Percentiles rank a stretch among this genome's conserved stretches.
These are phyloP conservation scores for Zopfochytrium polystomum DNA, from an alignment of 371 early-diverging fungal species.

Conservation along the genomic window DNA sequence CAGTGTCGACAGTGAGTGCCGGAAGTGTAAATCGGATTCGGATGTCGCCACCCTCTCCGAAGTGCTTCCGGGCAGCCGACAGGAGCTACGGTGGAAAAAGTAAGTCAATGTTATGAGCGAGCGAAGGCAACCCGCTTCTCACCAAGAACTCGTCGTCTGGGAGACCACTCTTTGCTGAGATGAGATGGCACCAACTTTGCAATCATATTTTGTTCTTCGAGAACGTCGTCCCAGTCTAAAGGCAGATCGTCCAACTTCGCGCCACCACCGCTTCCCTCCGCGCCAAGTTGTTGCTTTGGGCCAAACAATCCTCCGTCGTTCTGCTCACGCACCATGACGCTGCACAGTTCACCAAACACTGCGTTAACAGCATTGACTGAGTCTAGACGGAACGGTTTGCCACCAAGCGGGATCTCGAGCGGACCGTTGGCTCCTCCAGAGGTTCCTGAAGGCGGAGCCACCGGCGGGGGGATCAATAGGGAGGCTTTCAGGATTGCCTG, in stretches of 20 bases:
- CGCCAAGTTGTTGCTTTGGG: conserved; percentile 59
- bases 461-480: too few species aligned
- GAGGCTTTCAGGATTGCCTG: conserved; percentile 32
- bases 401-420: too few species aligned
- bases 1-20: too few species aligned
- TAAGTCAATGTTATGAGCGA: background rate
- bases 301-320: conserved; percentile 60
- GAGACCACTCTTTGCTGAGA: conserved; percentile 30
- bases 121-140: conserved; percentile 14
- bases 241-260: conserved; percentile 84
- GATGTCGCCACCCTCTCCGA: conserved; percentile 76
- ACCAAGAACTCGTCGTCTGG: conserved; percentile 68
- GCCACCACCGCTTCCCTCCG: conserved; percentile 78
- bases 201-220: conserved; percentile 76
- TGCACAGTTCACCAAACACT: conserved; percentile 73
- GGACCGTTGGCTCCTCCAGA: background rate
- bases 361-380: conserved; percentile 78
- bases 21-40: conserved; percentile 87
- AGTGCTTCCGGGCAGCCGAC: conserved; percentile 74
- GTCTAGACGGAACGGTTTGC: conserved; percentile 50
- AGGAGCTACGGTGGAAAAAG: conserved; percentile 54
- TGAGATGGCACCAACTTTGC: conserved; percentile 48
- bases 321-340: conserved; percentile 75
- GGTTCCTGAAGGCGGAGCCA: background rate
- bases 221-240: conserved; percentile 72